Evolutionary conservation across 1,284 basidiomycete species (phyloP).

Genomic region (Thelephora terrestris): DNA sequence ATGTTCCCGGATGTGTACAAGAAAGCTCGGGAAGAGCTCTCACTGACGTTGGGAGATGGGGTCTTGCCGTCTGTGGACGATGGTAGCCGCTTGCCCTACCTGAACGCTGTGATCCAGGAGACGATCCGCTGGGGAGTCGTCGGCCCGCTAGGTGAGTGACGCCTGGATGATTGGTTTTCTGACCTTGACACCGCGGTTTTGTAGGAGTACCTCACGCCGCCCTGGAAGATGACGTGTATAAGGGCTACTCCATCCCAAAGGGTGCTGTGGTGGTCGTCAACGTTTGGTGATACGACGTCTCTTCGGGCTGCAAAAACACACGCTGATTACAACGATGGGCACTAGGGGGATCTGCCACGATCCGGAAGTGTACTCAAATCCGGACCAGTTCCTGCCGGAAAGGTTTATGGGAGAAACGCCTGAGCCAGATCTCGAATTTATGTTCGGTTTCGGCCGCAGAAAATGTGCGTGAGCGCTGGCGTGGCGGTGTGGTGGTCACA

Average conservation of each 20-base stretch:
- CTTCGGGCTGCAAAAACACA: not conserved
- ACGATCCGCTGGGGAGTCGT: constrained; percentile 26
- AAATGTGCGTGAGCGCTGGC: too few relatives aligned
- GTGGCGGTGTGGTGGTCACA: too few relatives aligned
- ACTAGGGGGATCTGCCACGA: constrained; percentile 20
- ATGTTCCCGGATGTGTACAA: constrained; percentile 26
- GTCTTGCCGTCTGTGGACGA: constrained; percentile 22
- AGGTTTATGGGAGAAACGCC: constrained; percentile 13
- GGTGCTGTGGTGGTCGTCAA: constrained; percentile 11
- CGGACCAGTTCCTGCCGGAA: constrained; percentile 18
- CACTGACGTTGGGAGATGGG: constrained; percentile 12
- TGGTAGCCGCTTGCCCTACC: constrained; percentile 19
- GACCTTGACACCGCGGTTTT: too few relatives aligned
- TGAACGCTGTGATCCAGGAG: constrained; percentile 26
- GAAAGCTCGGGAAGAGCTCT: constrained; percentile 20
- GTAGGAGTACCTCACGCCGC: constrained; percentile 16
- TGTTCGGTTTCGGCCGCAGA: not conserved
- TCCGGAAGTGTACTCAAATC: constrained; percentile 16
- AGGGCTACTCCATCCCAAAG: constrained; percentile 15
- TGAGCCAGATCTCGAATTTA: not conserved
- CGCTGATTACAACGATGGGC: too few relatives aligned
- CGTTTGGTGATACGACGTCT: constrained; percentile 9
- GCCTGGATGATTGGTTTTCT: too few relatives aligned
- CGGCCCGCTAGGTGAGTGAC: constrained; percentile 15
- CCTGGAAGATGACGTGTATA: constrained; percentile 16